Evolutionary conservation across 169 alveolate species (phyloP).

Genomic region (Plasmodium relictum): DNA sequence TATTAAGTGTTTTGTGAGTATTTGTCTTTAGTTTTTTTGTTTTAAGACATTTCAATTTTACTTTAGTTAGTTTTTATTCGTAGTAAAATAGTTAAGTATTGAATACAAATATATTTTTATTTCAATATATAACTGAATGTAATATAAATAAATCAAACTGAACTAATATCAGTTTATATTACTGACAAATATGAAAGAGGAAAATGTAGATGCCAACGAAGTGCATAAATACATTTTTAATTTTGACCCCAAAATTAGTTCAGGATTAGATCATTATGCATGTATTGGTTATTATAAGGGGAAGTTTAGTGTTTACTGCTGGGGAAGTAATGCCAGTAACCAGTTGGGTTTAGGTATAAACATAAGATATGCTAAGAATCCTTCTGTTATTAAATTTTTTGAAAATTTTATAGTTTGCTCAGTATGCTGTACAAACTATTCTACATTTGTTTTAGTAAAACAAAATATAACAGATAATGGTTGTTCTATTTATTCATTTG

Average conservation of each 20-base stretch:
- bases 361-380: conserved; percentile 63
- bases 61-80: too few relatives aligned
- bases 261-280: conserved; percentile 71
- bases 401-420: conserved; percentile 76
- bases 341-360: conserved; percentile 88
- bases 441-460: conserved; percentile 82
- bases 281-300: conserved; percentile 72
- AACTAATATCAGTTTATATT: not conserved
- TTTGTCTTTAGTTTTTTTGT: too few relatives aligned
- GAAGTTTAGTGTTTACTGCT: conserved; percentile 88
- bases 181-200: conserved; percentile 9
- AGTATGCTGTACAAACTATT: conserved; percentile 81
- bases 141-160: not conserved
- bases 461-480: conserved; percentile 54
- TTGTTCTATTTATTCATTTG: conserved; percentile 87
- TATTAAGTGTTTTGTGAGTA: too few relatives aligned
- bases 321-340: conserved; percentile 96
- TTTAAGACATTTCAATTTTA: too few relatives aligned
- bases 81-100: too few relatives aligned
- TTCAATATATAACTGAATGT: not conserved
- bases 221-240: conserved; percentile 36
- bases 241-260: conserved; percentile 44
- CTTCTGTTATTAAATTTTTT: conserved; percentile 79
- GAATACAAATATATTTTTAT: not conserved
- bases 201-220: conserved; percentile 11